A percentile compares a stretch with the other conserved stretches of the same genome.
Evolutionary conservation across 192 early-diverging fungal genomes (phyloP).

Genomic region (Backusella sp.): DNA sequence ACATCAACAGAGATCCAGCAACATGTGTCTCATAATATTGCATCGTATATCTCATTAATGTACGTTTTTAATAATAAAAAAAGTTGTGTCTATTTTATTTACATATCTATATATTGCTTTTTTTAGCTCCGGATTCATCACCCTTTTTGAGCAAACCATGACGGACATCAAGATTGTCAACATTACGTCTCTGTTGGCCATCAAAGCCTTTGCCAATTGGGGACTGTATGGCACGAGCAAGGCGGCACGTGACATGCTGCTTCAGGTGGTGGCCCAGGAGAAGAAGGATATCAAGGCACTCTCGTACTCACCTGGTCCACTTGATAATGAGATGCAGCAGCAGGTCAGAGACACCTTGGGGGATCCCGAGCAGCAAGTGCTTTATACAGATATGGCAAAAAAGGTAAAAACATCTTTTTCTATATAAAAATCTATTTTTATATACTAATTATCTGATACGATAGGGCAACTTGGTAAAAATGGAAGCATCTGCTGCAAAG

Average conservation of each 20-base stretch:
- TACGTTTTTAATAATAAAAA: slow-evolving; percentile 19
- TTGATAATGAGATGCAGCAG: slow-evolving; percentile 83
- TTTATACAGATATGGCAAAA: slow-evolving; percentile 64
- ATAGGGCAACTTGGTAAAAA: slow-evolving; percentile 64
- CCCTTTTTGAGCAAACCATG: slow-evolving; percentile 31
- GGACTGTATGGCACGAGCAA: slow-evolving; percentile 78
- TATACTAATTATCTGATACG: neutral
- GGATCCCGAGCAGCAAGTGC: slow-evolving; percentile 56
- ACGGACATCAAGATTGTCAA: slow-evolving; percentile 60
- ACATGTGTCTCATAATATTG: slow-evolving; percentile 60
- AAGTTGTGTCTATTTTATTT: neutral
- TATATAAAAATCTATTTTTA: too few species aligned
- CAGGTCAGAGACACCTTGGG: slow-evolving; percentile 68
- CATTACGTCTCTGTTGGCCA: slow-evolving; percentile 74
- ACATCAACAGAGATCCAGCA: slow-evolving; percentile 41
- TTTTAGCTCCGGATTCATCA: slow-evolving; percentile 36
- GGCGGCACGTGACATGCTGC: slow-evolving; percentile 79
- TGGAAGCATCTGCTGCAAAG: slow-evolving; percentile 61
- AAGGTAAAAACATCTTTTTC: too few species aligned
- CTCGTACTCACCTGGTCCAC: slow-evolving; percentile 87
- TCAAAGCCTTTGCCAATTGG: slow-evolving; percentile 78
- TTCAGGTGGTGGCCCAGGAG: slow-evolving; percentile 71
- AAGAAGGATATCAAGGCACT: slow-evolving; percentile 47
- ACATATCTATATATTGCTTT: too few species aligned
- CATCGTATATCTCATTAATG: slow-evolving; percentile 52